phyloP scores from a whole-genome alignment of 1,284 basidiomycete genomes.

The Tilletiopsis washingtonensis region DNA sequence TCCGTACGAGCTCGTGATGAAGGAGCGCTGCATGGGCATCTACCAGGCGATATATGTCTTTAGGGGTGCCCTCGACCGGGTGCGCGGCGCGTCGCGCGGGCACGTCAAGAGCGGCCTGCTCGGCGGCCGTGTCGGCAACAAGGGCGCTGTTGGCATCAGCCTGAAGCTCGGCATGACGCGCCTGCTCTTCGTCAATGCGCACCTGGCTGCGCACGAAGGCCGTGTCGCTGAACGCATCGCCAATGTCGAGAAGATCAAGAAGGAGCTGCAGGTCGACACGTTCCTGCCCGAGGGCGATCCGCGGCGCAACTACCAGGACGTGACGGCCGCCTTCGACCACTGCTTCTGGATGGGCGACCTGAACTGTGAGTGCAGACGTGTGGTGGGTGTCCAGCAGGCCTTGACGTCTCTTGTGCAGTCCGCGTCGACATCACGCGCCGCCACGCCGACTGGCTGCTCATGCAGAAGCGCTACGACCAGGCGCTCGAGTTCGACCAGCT shows the following conservation, averaged over 20 bases:
- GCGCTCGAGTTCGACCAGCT: constrained; percentile 67
- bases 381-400: constrained; percentile 11
- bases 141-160: constrained; percentile 68
- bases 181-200: constrained; percentile 75
- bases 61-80: constrained; percentile 30
- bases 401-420: constrained; percentile 21
- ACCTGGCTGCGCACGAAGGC: constrained; percentile 57
- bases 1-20: constrained; percentile 70
- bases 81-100: constrained; percentile 50
- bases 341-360: constrained; percentile 71
- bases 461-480: constrained; percentile 49
- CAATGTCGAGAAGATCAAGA: constrained; percentile 51
- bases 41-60: constrained; percentile 53
- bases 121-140: constrained; percentile 73
- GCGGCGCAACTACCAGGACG: constrained; percentile 51
- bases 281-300: constrained; percentile 60
- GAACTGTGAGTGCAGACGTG: constrained; percentile 36
- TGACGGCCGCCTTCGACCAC: constrained; percentile 74
- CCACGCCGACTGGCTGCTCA: constrained; percentile 55
- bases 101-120: constrained; percentile 77
- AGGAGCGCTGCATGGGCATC: constrained; percentile 67
- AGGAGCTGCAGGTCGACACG: constrained; percentile 52
- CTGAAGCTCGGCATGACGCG: constrained; percentile 65
- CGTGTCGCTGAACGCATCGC: constrained; percentile 44
- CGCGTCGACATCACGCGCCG: constrained; percentile 52